Percentiles rank a stretch among this genome's conserved stretches.
These are phyloP conservation scores for Stenocarpella maydis DNA, from an alignment of 2,329 filamentous ascomycete genomes.

Conservation along the genomic window DNA sequence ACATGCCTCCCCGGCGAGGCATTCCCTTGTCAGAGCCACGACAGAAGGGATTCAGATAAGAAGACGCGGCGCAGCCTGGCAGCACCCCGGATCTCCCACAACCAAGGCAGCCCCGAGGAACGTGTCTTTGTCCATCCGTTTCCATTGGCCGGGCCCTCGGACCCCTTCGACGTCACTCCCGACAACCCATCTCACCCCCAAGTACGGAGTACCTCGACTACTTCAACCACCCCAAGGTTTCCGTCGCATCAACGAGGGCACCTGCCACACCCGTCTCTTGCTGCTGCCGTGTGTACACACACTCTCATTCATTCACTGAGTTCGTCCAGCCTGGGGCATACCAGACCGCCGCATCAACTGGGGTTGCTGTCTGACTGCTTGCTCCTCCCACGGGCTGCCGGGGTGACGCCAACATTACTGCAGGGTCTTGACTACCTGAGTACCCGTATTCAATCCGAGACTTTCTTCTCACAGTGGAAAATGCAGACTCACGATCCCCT, in stretches of 20 bases:
- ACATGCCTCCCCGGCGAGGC: background rate
- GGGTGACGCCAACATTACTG: background rate
- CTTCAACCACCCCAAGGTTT: background rate
- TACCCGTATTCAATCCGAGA: conserved; percentile 26
- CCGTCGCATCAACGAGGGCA: background rate
- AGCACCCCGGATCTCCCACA: conserved; percentile 1
- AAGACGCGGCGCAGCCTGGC: background rate
- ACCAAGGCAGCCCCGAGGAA: conserved; percentile 1
- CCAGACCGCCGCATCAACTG: background rate
- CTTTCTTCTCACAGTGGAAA: conserved; percentile 36
- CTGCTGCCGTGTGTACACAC: no score
- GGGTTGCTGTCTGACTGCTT: background rate
- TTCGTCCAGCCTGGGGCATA: background rate
- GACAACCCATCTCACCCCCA: background rate
- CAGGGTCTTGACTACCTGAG: conserved; percentile 31
- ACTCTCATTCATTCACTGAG: background rate
- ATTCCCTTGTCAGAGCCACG: conserved; percentile 15
- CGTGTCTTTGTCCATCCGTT: conserved; percentile 30
- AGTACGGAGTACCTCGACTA: background rate
- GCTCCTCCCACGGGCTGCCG: background rate
- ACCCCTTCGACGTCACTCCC: conserved; percentile 24
- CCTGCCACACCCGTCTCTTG: no score
- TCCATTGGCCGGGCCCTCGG: conserved; percentile 25
- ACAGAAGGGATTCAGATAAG: background rate
- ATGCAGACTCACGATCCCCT: conserved; percentile 35